A percentile compares a stretch with the other conserved stretches of the same genome.
These are phyloP conservation scores for Lactifluus piperatus DNA, from an alignment of 768 basidiomycete genomes.

Conservation along the genomic window DNA sequence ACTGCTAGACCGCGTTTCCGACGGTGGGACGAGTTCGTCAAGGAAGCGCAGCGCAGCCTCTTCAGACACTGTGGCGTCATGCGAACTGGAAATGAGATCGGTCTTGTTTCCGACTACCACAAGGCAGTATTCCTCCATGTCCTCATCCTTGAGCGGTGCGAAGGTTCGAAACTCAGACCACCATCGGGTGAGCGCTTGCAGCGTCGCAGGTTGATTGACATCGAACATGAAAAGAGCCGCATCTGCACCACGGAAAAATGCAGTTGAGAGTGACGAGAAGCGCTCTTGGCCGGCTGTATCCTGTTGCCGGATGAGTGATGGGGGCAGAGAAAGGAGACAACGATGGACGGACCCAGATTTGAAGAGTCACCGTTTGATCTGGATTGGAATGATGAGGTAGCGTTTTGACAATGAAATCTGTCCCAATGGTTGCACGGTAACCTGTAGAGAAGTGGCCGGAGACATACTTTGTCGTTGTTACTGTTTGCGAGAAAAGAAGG, in stretches of 20 bases:
- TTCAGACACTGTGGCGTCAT: no score
- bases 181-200: constrained; percentile 58
- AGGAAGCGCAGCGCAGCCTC: no score
- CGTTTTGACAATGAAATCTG: constrained; percentile 77
- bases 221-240: constrained; percentile 79
- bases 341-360: constrained; percentile 47
- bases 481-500: not conserved
- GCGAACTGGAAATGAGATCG: constrained; percentile 36
- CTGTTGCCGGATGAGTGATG: constrained; percentile 28
- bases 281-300: constrained; percentile 87
- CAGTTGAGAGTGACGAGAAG: constrained; percentile 67
- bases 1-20: constrained; percentile 13
- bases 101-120: constrained; percentile 40
- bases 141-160: constrained; percentile 64
- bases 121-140: constrained; percentile 55
- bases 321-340: not conserved
- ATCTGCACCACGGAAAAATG: constrained; percentile 81
- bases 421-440: constrained; percentile 81
- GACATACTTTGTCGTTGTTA: constrained; percentile 48
- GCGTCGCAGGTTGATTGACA: constrained; percentile 55
- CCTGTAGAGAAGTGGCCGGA: constrained; percentile 65
- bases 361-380: constrained; percentile 53
- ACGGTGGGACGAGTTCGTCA: constrained; percentile 37
- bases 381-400: constrained; percentile 50
- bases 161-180: constrained; percentile 69